These are phyloP conservation scores for Cardamine occulta DNA, from an alignment of 345 rosid genomes.

Conservation along the genomic window DNA sequence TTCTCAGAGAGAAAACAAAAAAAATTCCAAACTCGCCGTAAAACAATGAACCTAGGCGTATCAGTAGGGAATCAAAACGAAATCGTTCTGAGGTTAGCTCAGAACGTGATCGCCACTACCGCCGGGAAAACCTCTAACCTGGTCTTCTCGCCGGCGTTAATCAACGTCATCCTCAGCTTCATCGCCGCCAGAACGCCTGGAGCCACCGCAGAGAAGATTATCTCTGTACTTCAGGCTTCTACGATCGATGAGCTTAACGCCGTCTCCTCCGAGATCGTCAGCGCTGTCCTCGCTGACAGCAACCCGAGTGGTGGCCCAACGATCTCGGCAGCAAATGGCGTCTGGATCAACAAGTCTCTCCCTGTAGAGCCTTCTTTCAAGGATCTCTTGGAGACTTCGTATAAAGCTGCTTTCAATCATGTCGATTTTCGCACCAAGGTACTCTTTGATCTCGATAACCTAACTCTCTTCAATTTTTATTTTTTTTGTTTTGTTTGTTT, in stretches of 20 bases:
- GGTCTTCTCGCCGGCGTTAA: conserved; percentile 70
- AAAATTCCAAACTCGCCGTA: conserved; percentile 12
- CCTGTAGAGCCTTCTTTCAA: conserved; percentile 61
- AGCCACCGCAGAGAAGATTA: conserved; percentile 55
- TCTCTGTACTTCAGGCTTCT: conserved; percentile 66
- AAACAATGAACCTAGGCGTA: not conserved
- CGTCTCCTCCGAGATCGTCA: conserved; percentile 57
- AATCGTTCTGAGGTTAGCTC: conserved; percentile 51
- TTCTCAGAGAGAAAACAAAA: no score
- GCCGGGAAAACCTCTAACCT: conserved; percentile 54
- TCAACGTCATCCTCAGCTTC: conserved; percentile 64
- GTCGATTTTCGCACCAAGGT: conserved; percentile 81
- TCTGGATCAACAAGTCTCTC: conserved; percentile 65
- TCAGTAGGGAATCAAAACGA: conserved; percentile 55
- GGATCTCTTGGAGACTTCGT: conserved; percentile 52
- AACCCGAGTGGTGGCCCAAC: conserved; percentile 63
- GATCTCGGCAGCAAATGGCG: conserved; percentile 58
- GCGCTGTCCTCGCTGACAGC: conserved; percentile 63
- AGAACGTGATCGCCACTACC: conserved; percentile 49
- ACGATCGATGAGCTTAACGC: conserved; percentile 58
- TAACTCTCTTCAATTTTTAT: not conserved
- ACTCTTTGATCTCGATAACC: not conserved
- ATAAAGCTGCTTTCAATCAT: conserved; percentile 59
- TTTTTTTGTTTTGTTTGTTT: no score
- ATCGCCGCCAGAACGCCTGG: conserved; percentile 58